Base-by-base conservation (phyloP, 2,329 filamentous ascomycete genomes). In the Myriosclerotinia scirpicola region DNA sequence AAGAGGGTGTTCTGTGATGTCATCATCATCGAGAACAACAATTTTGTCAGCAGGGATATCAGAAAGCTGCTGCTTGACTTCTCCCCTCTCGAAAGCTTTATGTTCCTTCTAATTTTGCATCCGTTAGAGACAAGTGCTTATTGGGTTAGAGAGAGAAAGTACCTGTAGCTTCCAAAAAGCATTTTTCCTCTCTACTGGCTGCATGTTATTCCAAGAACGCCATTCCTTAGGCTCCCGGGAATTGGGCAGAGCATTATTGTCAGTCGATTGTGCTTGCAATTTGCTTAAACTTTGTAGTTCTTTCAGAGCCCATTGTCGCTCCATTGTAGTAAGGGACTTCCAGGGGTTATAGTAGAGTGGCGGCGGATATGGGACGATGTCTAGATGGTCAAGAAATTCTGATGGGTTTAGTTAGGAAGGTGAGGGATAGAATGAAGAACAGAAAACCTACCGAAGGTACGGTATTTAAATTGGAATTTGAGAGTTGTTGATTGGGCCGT, bases 101-200 rank as follows among this genome's bases (percentile, higher is more conserved):
- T 42, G 46, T 46, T 53, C 36, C 8, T 22, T 50, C 48, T 63
- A 8, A 2, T 34, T 5, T 17, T 40, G 5, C 36, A 17, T 0
- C 9, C 11, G 12, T 58, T 26, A 58, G 11, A 54, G 7, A 30
- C 20, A 7, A 17, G 26, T 42, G 4, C 1, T 12, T 54, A 12
- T 36, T 20, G 9, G 6, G 20, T 5, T 8, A 38, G 3, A 12
- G 3, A 20, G 11, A 44, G 8, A 15, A 48, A 40, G 4, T 52
- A 68, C 67, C 55, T 69, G 59, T 5, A 69, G 44, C 2, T 40
- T 62, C 8, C 5, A 30, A 40, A 56, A 68, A 11, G 60, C 60
- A 9, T 2, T 26, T 15, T n/a, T 2, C 11, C 20, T 58, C 54
- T 68, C 64, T 15, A 22, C 15, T 26, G 38, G 15, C 1, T 67